Evolutionary conservation across 2,329 filamentous ascomycete genomes (phyloP), one percentile per base, ranked within the genome.

Genomic region (Penicillium sp.): DNA sequence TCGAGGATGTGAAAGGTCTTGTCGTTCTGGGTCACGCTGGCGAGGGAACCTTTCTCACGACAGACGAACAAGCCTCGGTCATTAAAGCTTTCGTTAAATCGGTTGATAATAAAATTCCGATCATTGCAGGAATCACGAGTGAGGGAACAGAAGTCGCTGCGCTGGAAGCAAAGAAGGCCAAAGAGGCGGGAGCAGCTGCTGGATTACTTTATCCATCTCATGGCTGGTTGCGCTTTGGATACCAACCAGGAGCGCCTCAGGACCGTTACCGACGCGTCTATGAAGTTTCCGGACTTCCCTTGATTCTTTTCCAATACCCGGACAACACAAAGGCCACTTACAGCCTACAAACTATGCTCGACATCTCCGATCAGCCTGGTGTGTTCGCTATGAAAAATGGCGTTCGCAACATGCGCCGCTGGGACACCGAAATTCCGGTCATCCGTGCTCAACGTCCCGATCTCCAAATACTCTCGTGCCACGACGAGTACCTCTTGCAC

Each of bases 351-450:
- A 83, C 80, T 0, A 75, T 82, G 58, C 75, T 83, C 2, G 80
- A 83, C 47, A 82, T 82, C 49, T 72, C 79, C 2, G 80, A 79
- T 7, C 78, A 74, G 29, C 81, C 80, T 1, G 80, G 80, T 24
- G 79, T 81, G 5, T 80, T 83, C 42, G 80, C 80, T 14, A 83
- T 83, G 79, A 83, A 83, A 74, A 83, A 82, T 56, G 81, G 81
- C 18, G 81, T 83, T 9, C 76, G 81, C 49, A 82, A 83, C 66
- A 82, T 83, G 80, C 75, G 78, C n/a, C 77, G 81, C 16, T 83
- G 81, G 81, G 80, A 83, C 48, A 80, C 78, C 0, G 81, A 83
- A 65, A 83, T 83, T 55, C 81, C 80, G 14, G 73, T 82, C 23
- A 81, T 83, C 67, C 76, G 78, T 45, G 65, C 66, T 23, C 70